Conservation (phyloP, 495 filamentous ascomycete species). For the Sordaria brevicollis region DNA sequence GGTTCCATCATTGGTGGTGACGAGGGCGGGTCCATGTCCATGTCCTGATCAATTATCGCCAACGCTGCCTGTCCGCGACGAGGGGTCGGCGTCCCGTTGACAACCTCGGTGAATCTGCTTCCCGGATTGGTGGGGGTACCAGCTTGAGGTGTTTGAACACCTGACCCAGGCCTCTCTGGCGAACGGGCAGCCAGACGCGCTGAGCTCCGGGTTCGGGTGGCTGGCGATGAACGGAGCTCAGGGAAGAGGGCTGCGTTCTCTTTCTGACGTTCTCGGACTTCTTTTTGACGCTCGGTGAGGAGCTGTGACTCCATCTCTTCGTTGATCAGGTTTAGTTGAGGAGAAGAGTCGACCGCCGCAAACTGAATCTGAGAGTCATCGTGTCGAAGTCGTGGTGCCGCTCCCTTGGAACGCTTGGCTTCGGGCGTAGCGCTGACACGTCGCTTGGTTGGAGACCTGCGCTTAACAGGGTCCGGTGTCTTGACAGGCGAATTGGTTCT, state of each 20-base stretch:
- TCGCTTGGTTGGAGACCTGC: slow-evolving; percentile 14
- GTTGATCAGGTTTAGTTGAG: slow-evolving; percentile 16
- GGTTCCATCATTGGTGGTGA: slow-evolving; percentile 38
- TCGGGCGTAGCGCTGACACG: slow-evolving; percentile 19
- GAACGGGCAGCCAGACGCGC: neutral
- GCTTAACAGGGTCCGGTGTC: slow-evolving; percentile 18
- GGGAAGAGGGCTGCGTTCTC: slow-evolving; percentile 63
- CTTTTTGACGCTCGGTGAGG: slow-evolving; percentile 64
- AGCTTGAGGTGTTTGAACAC: slow-evolving; percentile 10
- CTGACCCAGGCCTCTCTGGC: neutral
- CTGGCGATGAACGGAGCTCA: slow-evolving; percentile 53
- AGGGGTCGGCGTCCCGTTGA: slow-evolving; percentile 79
- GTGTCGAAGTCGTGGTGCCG: slow-evolving; percentile 45
- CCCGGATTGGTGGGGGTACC: slow-evolving; percentile 28
- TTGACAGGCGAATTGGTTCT: neutral
- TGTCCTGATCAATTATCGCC: slow-evolving; percentile 29
- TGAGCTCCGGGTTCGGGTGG: neutral
- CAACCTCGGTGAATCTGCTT: slow-evolving; percentile 44
- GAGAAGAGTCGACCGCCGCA: slow-evolving; percentile 51
- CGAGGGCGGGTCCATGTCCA: slow-evolving; percentile 39
- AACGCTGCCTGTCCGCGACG: slow-evolving; percentile 31
- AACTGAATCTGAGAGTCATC: slow-evolving; percentile 75
- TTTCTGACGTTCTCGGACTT: slow-evolving; percentile 55
- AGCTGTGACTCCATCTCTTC: slow-evolving; percentile 47
- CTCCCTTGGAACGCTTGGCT: slow-evolving; percentile 6